Percentiles rank a stretch among this genome's conserved stretches.
Evolutionary conservation across 345 rosid species (phyloP).

Genomic region (Carallia brachiata): DNA sequence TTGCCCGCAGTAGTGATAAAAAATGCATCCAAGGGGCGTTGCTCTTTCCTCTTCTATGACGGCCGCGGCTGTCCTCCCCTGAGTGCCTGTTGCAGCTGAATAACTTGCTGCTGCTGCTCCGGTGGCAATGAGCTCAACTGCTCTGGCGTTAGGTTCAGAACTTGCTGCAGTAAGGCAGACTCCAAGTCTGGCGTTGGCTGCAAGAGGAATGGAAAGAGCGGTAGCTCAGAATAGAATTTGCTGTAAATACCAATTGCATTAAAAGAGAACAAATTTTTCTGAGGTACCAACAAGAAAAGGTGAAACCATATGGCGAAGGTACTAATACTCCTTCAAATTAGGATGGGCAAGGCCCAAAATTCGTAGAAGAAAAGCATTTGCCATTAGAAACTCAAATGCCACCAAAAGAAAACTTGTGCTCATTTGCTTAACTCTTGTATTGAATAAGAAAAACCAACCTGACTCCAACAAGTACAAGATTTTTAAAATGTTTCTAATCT

Average conservation of each 20-base stretch:
- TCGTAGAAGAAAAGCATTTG: too few species aligned
- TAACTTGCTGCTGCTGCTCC: constrained; percentile 79
- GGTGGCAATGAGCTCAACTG: constrained; percentile 79
- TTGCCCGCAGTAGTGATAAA: background rate
- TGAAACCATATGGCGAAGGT: too few species aligned
- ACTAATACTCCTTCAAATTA: background rate
- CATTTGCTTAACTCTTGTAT: too few species aligned
- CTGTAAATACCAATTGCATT: background rate
- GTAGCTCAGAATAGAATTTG: background rate
- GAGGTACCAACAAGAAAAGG: background rate
- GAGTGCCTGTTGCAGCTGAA: constrained; percentile 79
- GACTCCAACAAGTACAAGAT: too few species aligned
- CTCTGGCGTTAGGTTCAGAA: constrained; percentile 77
- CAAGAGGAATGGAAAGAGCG: constrained; percentile 1
- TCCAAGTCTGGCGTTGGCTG: constrained; percentile 57
- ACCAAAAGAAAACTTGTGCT: too few species aligned
- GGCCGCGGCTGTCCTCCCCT: constrained; percentile 56
- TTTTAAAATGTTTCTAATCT: too few species aligned
- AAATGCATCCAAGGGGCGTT: background rate
- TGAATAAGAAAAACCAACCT: too few species aligned
- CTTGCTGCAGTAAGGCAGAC: constrained; percentile 80
- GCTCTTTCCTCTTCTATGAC: constrained; percentile 27
- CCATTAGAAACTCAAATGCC: too few species aligned
- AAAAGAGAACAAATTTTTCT: too few species aligned
- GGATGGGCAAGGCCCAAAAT: too few species aligned